These are phyloP conservation scores for Dovyalis caffra DNA, from an alignment of 345 rosid species.

Conservation along the genomic window DNA sequence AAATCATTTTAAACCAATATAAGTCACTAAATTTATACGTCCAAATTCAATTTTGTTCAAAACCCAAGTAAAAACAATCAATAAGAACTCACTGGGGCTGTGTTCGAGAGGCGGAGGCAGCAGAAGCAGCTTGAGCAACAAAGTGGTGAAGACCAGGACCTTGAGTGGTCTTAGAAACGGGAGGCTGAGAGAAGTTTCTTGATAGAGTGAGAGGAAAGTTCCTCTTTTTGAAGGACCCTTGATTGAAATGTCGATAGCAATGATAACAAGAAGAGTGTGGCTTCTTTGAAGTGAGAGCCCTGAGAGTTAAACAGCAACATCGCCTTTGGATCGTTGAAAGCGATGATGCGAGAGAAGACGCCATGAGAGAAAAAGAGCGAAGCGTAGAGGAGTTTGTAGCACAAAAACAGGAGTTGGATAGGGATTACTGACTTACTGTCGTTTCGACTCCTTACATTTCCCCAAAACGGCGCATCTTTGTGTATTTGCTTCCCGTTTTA, in stretches of 20 bases:
- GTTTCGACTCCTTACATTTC: background rate
- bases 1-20: too few relatives aligned
- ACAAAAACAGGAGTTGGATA: background rate
- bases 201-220: slow-evolving; percentile 37
- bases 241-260: slow-evolving; percentile 21
- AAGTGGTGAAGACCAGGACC: slow-evolving; percentile 63
- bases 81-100: slow-evolving; percentile 52
- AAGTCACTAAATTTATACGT: too few relatives aligned
- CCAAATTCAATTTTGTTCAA: too few relatives aligned
- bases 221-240: slow-evolving; percentile 18
- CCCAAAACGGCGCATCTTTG: background rate
- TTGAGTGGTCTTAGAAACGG: slow-evolving; percentile 27
- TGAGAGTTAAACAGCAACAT: slow-evolving; percentile 34
- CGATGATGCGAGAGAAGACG: slow-evolving; percentile 67
- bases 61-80: too few relatives aligned
- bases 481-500: background rate
- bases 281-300: slow-evolving; percentile 36
- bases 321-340: slow-evolving; percentile 50
- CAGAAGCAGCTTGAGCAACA: slow-evolving; percentile 44
- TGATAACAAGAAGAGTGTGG: slow-evolving; percentile 19
- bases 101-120: slow-evolving; percentile 22
- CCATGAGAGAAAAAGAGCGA: slow-evolving; percentile 31
- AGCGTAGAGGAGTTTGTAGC: background rate
- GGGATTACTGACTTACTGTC: background rate
- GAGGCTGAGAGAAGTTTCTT: slow-evolving; percentile 47